Base-by-base conservation (phyloP, 495 filamentous ascomycete species). In the Penicillium crystallinum region DNA sequence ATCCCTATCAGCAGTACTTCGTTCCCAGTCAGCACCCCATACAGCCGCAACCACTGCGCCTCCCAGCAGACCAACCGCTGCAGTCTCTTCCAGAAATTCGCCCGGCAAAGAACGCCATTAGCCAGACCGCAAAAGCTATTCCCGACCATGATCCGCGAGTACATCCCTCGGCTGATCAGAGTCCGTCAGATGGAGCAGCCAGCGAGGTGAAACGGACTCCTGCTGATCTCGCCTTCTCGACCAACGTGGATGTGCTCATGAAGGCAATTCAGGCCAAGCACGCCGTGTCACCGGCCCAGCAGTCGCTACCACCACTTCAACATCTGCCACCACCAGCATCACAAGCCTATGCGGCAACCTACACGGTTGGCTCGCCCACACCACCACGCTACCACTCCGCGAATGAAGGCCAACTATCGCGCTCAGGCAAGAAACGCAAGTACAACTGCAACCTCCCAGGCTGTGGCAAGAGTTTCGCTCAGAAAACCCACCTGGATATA, bases 401-500 rank as follows among this genome's bases (percentile, higher is more conserved):
- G 4, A 55, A 52, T 37, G 70, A 70, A 43, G 65, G 67, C 15
- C 55, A 62, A n/a, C 37, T 62, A 15, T 66, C 69, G 14, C 62
- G 66, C 27, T 68, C 66, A 23, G 62, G 61, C 27, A 72, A 70
- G 58, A 71, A 70, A 53, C 65, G 65, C 41, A 81, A 83, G 59
- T 93, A 93, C 62, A 70, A 80, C 22, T 97, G 92, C 69, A 81
- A 77, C 19, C 79, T 91, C 29, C 78, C 83, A 11, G 80, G 83
- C 12, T 97, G 92, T 60, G 73, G 78, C 51, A 96, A 93, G 73
- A 81, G 77, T 54, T 96, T 96, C 68, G 82, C 83, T 49, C 92
- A 97, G 65, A 96, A 92, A 68, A 97, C 91, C 2, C 91, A 97
- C 64, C 78, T 96, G 33, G 90, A 95, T 53, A 97, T 95, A 33